A percentile compares a stretch with the other conserved stretches of the same genome.
These are phyloP conservation scores for Ganoderma lucidum DNA, from an alignment of 1,284 basidiomycete species.

Conservation along the genomic window DNA sequence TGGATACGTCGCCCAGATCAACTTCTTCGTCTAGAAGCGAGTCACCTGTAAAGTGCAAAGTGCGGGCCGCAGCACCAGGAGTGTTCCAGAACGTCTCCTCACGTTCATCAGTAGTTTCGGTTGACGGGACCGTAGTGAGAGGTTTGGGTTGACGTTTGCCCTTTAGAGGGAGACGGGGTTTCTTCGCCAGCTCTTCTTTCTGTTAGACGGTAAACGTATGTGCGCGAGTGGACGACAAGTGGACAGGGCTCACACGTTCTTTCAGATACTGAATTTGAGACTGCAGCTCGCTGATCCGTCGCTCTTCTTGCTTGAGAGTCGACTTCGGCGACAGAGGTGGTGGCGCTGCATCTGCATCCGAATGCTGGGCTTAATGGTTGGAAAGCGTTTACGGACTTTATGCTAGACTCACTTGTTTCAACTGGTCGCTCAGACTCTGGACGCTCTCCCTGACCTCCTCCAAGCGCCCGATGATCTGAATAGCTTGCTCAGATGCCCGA, in stretches of 20 bases:
- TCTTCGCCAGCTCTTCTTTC: conserved; percentile 53
- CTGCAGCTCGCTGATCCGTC: conserved; percentile 61
- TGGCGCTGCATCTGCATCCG: conserved; percentile 43
- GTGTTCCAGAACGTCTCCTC: conserved; percentile 71
- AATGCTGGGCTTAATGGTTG: conserved; percentile 43
- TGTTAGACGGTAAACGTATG: conserved; percentile 33
- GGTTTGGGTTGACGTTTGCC: conserved; percentile 31
- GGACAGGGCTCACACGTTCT: conserved; percentile 49
- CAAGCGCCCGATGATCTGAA: conserved; percentile 61
- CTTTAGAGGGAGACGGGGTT: conserved; percentile 23
- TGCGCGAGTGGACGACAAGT: not conserved
- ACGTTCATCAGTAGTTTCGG: conserved; percentile 40
- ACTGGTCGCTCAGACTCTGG: conserved; percentile 51
- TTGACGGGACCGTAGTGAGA: conserved; percentile 28
- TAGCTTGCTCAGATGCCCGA: conserved; percentile 65
- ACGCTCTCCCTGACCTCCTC: conserved; percentile 60
- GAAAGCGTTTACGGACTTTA: conserved; percentile 13
- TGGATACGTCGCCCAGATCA: conserved; percentile 54
- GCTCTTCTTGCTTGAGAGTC: conserved; percentile 63
- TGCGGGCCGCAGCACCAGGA: conserved; percentile 60
- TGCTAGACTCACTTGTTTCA: conserved; percentile 59
- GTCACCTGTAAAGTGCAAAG: conserved; percentile 66
- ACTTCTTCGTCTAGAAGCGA: conserved; percentile 68
- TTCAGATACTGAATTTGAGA: conserved; percentile 59
- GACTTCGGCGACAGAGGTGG: conserved; percentile 51